Evolutionary conservation across 2,329 filamentous ascomycete genomes (phyloP).

Genomic region (Camptophora hylomeconis): DNA sequence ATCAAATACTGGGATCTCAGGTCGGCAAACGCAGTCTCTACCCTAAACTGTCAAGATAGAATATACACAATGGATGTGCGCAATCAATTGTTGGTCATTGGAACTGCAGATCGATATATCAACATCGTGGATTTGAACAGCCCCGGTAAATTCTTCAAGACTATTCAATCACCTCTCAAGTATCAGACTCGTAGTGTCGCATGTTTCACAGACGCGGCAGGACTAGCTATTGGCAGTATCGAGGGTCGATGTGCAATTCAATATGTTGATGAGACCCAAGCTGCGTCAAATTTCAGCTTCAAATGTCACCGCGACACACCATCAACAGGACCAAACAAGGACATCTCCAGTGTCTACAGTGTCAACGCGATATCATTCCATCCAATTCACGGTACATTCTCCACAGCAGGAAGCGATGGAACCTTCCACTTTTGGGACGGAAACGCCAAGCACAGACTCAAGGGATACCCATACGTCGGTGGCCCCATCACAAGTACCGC

Average conservation of each 20-base stretch:
- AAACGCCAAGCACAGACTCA: constrained; percentile 75
- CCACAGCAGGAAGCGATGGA: constrained; percentile 85
- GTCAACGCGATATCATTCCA: constrained; percentile 98
- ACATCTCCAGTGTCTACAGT: constrained; percentile 77
- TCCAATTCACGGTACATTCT: constrained; percentile 93
- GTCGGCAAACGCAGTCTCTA: constrained; percentile 31
- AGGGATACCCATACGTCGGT: constrained; percentile 73
- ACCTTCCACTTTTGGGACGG: constrained; percentile 76
- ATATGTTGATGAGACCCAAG: constrained; percentile 93
- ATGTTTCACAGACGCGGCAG: constrained; percentile 83
- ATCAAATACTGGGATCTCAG: constrained; percentile 46
- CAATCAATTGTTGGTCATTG: constrained; percentile 77
- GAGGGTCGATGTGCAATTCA: constrained; percentile 96
- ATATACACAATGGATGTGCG: constrained; percentile 83
- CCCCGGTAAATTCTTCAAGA: constrained; percentile 88
- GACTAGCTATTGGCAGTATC: constrained; percentile 91
- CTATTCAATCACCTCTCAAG: constrained; percentile 86
- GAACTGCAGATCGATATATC: constrained; percentile 90
- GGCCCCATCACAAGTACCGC: constrained; percentile 80
- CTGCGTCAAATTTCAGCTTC: constrained; percentile 91
- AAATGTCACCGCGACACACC: constrained; percentile 89
- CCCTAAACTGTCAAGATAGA: constrained; percentile 37
- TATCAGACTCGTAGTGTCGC: constrained; percentile 95
- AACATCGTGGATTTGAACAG: constrained; percentile 86
- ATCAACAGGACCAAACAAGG: constrained; percentile 38